Evolutionary conservation across 2,329 filamentous ascomycete genomes (phyloP).

Genomic region (Delphinella strobiligena): DNA sequence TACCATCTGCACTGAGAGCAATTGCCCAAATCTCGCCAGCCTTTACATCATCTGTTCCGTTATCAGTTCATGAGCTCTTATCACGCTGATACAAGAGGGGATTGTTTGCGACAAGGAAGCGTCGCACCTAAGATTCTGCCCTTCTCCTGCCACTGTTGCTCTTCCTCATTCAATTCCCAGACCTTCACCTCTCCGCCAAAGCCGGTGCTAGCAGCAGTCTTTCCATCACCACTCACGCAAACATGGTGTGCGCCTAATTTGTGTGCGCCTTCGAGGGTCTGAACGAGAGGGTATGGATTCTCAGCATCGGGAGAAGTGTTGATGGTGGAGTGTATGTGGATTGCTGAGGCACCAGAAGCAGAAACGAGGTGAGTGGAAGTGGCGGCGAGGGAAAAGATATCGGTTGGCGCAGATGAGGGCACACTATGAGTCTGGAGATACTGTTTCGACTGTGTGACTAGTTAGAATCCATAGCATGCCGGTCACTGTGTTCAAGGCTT

Average conservation of each 20-base stretch:
- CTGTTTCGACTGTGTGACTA: constrained; percentile 70
- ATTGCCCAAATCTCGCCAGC: constrained; percentile 77
- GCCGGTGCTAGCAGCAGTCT: constrained; percentile 66
- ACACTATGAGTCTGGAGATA: constrained; percentile 88
- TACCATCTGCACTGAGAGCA: constrained; percentile 71
- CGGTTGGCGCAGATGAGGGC: constrained; percentile 44
- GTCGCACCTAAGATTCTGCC: constrained; percentile 32
- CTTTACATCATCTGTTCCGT: constrained; percentile 37
- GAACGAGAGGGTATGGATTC: constrained; percentile 56
- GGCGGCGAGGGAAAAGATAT: constrained; percentile 26
- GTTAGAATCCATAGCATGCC: neutral
- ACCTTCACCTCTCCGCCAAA: constrained; percentile 83
- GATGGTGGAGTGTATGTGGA: constrained; percentile 60
- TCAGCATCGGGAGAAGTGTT: constrained; percentile 35
- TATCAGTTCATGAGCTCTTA: no score
- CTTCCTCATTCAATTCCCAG: constrained; percentile 49
- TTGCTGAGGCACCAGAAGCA: constrained; percentile 68
- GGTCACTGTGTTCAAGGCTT: no score
- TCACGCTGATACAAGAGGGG: neutral
- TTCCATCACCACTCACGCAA: constrained; percentile 56
- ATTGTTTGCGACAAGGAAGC: constrained; percentile 9
- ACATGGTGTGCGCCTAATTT: constrained; percentile 87
- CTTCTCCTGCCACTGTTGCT: constrained; percentile 42
- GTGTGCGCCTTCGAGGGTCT: constrained; percentile 71
- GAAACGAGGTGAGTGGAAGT: constrained; percentile 51